Conservation (phyloP, 345 rosid genomes). For the Chamaenerion angustifolium region DNA sequence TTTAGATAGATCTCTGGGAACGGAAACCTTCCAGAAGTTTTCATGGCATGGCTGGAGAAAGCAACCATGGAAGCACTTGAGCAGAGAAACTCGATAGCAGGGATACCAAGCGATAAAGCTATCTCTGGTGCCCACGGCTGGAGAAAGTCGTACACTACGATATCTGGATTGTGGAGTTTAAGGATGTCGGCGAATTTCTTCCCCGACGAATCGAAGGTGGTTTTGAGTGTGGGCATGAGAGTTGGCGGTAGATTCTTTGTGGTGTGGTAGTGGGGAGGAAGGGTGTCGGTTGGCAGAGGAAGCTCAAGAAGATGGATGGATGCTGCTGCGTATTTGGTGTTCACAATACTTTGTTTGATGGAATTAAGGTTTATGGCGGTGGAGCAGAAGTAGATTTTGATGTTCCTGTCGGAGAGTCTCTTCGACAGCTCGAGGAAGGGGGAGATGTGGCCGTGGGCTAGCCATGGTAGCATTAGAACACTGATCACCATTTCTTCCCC, state of each 20-base stretch:
- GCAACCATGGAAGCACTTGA: neutral
- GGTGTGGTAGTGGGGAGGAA: conserved; percentile 20
- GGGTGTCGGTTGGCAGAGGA: conserved; percentile 12
- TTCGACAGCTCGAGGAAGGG: conserved; percentile 17
- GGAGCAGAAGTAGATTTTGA: conserved; percentile 12
- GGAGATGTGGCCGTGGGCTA: conserved; percentile 16
- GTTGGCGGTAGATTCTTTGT: conserved; percentile 14
- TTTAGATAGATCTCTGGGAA: conserved; percentile 5
- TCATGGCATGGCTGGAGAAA: neutral
- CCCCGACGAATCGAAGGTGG: conserved; percentile 11
- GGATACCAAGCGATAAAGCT: conserved; percentile 7
- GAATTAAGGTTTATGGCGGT: conserved; percentile 10
- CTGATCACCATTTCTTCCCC: neutral
- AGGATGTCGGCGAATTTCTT: conserved; percentile 7
- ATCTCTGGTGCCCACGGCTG: conserved; percentile 16
- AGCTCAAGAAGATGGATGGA: conserved; percentile 12
- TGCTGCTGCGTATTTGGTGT: conserved; percentile 5
- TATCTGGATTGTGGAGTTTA: conserved; percentile 5
- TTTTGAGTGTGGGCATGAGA: conserved; percentile 13
- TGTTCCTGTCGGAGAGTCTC: conserved; percentile 9
- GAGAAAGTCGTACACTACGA: conserved; percentile 14
- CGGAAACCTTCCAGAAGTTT: conserved; percentile 2
- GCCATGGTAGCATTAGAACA: conserved; percentile 16
- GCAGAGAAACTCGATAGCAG: conserved; percentile 6
- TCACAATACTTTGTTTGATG: conserved; percentile 1